Conservation (phyloP, 169 alveolate species). For the Amoebophrya sp. region DNA sequence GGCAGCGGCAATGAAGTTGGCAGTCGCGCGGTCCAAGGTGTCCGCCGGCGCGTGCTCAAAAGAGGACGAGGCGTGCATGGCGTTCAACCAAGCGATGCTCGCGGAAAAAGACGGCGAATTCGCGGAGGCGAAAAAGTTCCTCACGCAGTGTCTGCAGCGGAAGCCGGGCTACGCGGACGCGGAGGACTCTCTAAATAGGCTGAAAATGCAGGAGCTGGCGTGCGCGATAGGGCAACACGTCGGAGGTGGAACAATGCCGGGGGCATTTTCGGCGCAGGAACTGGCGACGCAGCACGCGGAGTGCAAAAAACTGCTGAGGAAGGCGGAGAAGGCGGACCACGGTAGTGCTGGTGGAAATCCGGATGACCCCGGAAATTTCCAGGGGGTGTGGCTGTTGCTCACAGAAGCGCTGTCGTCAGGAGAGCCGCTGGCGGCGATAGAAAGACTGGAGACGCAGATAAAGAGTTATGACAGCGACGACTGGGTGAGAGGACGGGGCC, state of each 20-base stretch:
- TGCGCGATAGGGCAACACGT: no score
- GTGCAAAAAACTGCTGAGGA: no score
- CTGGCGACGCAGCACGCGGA: no score
- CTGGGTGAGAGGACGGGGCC: not conserved
- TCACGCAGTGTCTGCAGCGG: not conserved
- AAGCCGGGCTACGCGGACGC: not conserved
- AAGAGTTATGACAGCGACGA: not conserved
- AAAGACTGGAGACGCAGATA: not conserved
- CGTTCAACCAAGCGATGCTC: not conserved
- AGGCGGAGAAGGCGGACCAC: no score
- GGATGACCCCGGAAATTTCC: not conserved
- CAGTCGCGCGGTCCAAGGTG: not conserved
- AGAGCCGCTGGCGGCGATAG: not conserved
- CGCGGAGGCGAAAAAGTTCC: not conserved
- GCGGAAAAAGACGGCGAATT: not conserved
- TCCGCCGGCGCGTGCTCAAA: not conserved
- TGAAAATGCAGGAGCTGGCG: no score
- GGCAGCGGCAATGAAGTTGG: not conserved
- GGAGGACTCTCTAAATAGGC: no score
- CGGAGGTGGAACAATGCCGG: no score
- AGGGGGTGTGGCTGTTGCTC: not conserved
- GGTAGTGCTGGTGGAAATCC: not conserved
- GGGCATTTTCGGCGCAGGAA: no score
- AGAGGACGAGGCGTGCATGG: not conserved
- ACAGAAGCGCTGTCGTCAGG: not conserved